phyloP scores from a whole-genome alignment of 106 monocot genomes.

The Posidonia australis region DNA sequence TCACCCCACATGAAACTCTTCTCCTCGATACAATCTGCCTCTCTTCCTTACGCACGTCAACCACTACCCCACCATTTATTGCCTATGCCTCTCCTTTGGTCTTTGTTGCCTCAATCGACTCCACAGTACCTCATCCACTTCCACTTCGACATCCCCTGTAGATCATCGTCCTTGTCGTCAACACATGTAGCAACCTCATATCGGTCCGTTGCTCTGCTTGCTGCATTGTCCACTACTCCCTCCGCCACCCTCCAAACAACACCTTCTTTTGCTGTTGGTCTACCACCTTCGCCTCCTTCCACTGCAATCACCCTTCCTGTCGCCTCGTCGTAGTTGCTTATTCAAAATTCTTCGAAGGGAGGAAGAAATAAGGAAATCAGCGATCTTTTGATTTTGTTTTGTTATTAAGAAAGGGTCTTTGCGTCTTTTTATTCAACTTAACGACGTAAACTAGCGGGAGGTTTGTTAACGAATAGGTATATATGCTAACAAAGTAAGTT shows the following conservation, averaged over 20 bases:
- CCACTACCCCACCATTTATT: conserved; percentile 9
- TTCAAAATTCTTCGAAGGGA: no score
- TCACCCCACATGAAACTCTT: conserved; percentile 6
- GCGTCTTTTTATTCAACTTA: no score
- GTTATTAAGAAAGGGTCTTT: no score
- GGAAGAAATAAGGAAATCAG: no score
- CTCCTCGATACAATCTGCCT: conserved; percentile 16
- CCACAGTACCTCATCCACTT: conserved; percentile 32
- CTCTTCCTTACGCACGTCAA: background rate
- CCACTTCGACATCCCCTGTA: conserved; percentile 21
- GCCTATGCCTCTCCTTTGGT: conserved; percentile 17
- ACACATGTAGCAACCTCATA: conserved; percentile 39
- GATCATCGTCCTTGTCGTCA: conserved; percentile 22
- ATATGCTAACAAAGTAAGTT: no score
- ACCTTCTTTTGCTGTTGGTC: conserved; percentile 26
- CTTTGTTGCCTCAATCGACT: conserved; percentile 25
- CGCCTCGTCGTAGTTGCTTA: conserved; percentile 21
- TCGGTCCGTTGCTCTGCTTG: conserved; percentile 30
- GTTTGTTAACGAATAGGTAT: no score
- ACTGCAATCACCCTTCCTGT: conserved; percentile 29
- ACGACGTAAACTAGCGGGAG: no score
- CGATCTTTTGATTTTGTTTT: no score
- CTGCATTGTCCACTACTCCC: conserved; percentile 9
- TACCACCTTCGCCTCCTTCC: conserved; percentile 26
- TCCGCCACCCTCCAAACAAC: conserved; percentile 16